Conservation (phyloP, 805 yeast species). For the Candida maris region DNA sequence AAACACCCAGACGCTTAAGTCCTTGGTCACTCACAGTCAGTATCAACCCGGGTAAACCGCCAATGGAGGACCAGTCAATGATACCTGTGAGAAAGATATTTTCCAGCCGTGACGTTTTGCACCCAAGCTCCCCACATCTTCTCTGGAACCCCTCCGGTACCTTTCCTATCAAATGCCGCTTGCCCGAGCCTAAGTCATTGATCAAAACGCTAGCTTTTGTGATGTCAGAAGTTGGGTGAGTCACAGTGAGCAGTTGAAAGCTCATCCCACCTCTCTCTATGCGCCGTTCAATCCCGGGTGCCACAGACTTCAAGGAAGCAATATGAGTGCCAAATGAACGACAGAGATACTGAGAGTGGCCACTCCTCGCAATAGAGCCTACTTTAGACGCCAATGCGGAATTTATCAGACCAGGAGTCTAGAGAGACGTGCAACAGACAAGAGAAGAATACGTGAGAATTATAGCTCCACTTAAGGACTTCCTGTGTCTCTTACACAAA, state of each 20-base stretch:
- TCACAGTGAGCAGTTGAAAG: slow-evolving; percentile 49
- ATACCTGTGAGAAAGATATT: slow-evolving; percentile 76
- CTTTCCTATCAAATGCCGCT: slow-evolving; percentile 68
- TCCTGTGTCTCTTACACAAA: no score
- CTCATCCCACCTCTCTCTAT: slow-evolving; percentile 22
- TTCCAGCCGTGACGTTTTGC: slow-evolving; percentile 54
- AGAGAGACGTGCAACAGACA: no score
- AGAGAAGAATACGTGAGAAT: no score
- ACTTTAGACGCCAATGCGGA: no score
- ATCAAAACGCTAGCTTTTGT: slow-evolving; percentile 54
- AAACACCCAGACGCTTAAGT: slow-evolving; percentile 50
- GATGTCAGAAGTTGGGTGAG: slow-evolving; percentile 63
- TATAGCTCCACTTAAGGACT: no score
- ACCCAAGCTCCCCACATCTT: slow-evolving; percentile 55
- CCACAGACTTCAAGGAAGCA: no score
- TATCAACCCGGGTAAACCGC: slow-evolving; percentile 91
- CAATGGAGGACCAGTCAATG: slow-evolving; percentile 71
- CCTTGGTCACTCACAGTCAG: slow-evolving; percentile 81
- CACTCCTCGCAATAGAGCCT: no score
- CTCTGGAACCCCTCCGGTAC: slow-evolving; percentile 87
- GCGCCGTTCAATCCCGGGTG: background rate
- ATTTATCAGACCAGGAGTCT: no score
- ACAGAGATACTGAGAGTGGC: no score
- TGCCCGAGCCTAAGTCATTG: slow-evolving; percentile 45
- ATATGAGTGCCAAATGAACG: no score